Evolutionary conservation across 352 stramenopile species (phyloP).

Genomic region (Saprolegnia diclina): DNA sequence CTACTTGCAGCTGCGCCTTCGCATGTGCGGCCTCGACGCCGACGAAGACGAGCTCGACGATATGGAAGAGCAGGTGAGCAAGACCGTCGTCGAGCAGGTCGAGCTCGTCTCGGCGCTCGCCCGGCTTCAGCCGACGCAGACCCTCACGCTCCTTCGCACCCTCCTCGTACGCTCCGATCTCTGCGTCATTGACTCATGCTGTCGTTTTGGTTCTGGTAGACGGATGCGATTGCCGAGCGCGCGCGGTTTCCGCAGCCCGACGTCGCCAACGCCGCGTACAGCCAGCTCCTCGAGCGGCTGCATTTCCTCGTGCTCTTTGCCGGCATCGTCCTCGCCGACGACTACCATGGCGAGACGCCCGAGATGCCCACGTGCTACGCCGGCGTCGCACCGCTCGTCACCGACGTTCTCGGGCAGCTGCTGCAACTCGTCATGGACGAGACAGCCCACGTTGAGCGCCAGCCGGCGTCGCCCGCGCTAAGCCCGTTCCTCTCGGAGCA

Average conservation of each 20-base stretch:
- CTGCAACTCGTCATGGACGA: slow-evolving; percentile 30
- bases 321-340: slow-evolving; percentile 70
- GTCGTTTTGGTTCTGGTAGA: background rate
- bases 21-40: slow-evolving; percentile 59
- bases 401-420: slow-evolving; percentile 59
- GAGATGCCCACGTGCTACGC: slow-evolving; percentile 37
- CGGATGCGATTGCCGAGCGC: background rate
- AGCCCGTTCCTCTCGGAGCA: slow-evolving; percentile 81
- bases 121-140: slow-evolving; percentile 52
- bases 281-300: slow-evolving; percentile 66
- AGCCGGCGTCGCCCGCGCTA: slow-evolving; percentile 45
- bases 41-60: slow-evolving; percentile 67
- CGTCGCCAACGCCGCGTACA: slow-evolving; percentile 1
- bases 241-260: background rate
- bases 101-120: slow-evolving; percentile 64
- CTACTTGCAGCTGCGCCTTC: slow-evolving; percentile 70
- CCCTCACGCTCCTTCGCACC: slow-evolving; percentile 46
- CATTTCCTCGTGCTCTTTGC: slow-evolving; percentile 76
- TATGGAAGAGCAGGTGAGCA: slow-evolving; percentile 71
- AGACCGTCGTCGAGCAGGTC: slow-evolving; percentile 55
- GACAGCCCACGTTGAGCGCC: slow-evolving; percentile 46
- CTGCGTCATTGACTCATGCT: slow-evolving; percentile 20
- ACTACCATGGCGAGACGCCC: slow-evolving; percentile 68
- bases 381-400: slow-evolving; percentile 28
- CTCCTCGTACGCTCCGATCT: slow-evolving; percentile 45